Percentiles rank a stretch among this genome's conserved stretches.
Conservation (phyloP, 2,329 filamentous ascomycete genomes). For the Fusarium haematococcum region DNA sequence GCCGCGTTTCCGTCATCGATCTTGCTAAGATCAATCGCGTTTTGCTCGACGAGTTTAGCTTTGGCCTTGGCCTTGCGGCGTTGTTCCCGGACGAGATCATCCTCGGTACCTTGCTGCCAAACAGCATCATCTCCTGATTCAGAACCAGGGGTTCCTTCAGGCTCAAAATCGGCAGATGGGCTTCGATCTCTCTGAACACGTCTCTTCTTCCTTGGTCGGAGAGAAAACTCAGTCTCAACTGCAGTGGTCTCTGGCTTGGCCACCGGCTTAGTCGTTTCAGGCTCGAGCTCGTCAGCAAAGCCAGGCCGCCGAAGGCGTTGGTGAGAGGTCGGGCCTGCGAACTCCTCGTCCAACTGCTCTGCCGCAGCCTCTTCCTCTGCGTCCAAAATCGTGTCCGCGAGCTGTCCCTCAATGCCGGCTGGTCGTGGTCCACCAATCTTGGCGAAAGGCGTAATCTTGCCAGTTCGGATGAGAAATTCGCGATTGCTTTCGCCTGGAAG, state of each 20-base stretch:
- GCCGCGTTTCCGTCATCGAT: constrained; percentile 92
- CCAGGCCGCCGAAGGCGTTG: constrained; percentile 80
- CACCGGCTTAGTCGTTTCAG: constrained; percentile 24
- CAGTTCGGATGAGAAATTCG: constrained; percentile 92
- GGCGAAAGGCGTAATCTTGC: constrained; percentile 97
- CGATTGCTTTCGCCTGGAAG: constrained; percentile 85
- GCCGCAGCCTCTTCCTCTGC: constrained; percentile 77
- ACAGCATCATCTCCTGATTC: constrained; percentile 51
- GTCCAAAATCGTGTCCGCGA: constrained; percentile 83
- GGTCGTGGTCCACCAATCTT: constrained; percentile 75
- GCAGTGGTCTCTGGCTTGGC: constrained; percentile 37
- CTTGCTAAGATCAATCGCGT: constrained; percentile 62
- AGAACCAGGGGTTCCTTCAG: constrained; percentile 46
- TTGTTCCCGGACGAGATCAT: constrained; percentile 53
- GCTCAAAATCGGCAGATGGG: constrained; percentile 62
- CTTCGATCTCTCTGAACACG: constrained; percentile 52
- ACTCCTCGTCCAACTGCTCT: constrained; percentile 54
- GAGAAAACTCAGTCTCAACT: constrained; percentile 65
- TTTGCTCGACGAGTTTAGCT: constrained; percentile 50
- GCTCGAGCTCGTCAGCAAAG: constrained; percentile 61
- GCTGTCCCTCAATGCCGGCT: constrained; percentile 72
- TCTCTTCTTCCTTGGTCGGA: constrained; percentile 69
- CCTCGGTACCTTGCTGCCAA: constrained; percentile 55
- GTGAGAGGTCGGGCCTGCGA: constrained; percentile 71
- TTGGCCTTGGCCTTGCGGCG: constrained; percentile 58